These are phyloP conservation scores for Quercus lobata DNA, from an alignment of 331 rosid species.

Conservation along the genomic window DNA sequence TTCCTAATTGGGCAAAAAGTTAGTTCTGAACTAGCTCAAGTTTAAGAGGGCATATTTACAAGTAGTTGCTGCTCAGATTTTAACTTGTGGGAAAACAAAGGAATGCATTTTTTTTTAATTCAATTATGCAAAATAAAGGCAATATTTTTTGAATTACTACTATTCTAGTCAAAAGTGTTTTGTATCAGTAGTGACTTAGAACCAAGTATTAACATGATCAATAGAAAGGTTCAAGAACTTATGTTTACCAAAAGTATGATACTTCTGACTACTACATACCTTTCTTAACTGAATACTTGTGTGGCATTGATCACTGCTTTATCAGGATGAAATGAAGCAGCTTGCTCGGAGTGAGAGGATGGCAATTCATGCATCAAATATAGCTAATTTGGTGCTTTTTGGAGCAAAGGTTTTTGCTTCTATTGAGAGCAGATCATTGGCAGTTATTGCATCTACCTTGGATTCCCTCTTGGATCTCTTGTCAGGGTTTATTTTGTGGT, in stretches of 20 bases:
- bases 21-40: neutral
- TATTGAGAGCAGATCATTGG: slow-evolving; percentile 57
- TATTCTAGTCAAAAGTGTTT: neutral
- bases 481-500: slow-evolving; percentile 86
- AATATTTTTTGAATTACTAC: neutral
- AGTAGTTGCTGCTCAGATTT: neutral
- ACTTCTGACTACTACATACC: neutral
- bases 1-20: neutral
- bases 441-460: slow-evolving; percentile 80
- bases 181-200: neutral
- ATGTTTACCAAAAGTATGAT: neutral
- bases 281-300: neutral
- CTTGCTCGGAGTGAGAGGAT: slow-evolving; percentile 60
- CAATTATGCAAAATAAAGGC: neutral
- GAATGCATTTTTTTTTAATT: neutral
- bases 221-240: neutral
- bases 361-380: slow-evolving; percentile 57
- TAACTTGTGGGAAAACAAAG: neutral
- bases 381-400: slow-evolving; percentile 57
- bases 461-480: slow-evolving; percentile 82
- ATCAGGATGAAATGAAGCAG: slow-evolving; percentile 63
- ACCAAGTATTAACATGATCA: neutral
- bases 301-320: neutral
- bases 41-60: neutral
- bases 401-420: slow-evolving; percentile 70